phyloP scores from a whole-genome alignment of 331 rosid species.

The Pyracantha coccinea region DNA sequence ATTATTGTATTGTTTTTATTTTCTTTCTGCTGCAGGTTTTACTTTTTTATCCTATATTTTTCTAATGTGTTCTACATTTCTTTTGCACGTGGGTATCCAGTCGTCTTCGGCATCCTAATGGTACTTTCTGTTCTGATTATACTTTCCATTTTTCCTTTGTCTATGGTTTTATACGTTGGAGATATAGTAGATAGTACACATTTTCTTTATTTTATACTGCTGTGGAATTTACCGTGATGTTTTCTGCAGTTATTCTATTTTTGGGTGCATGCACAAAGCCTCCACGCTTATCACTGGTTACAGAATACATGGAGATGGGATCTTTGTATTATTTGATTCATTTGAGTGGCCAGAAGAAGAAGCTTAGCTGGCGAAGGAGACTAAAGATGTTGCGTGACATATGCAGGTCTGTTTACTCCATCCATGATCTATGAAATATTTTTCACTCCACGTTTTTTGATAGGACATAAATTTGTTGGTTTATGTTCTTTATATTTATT shows the following conservation, averaged over 20 bases:
- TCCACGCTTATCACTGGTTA: slow-evolving; percentile 95
- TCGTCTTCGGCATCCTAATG: slow-evolving; percentile 99
- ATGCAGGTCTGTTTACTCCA: slow-evolving; percentile 56
- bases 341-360: slow-evolving; percentile 89
- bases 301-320: slow-evolving; percentile 98
- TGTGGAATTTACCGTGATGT: slow-evolving; percentile 17
- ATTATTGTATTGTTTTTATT: slow-evolving; percentile 3
- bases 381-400: slow-evolving; percentile 87
- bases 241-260: slow-evolving; percentile 87
- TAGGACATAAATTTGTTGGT: neutral
- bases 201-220: slow-evolving; percentile 10
- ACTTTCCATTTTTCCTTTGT: slow-evolving; percentile 10
- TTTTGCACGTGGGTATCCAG: slow-evolving; percentile 34
- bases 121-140: slow-evolving; percentile 36
- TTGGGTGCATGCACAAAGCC: slow-evolving; percentile 98
- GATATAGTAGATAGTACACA: neutral
- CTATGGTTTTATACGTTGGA: slow-evolving; percentile 6
- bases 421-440: slow-evolving; percentile 3
- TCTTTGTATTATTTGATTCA: slow-evolving; percentile 86
- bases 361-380: slow-evolving; percentile 82
- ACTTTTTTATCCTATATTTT: slow-evolving; percentile 2
- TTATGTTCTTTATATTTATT: no score
- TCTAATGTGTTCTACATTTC: slow-evolving; percentile 33
- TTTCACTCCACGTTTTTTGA: neutral
- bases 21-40: slow-evolving; percentile 3